Conservation (phyloP, 2,329 filamentous ascomycete genomes). For the Bretziella fagacearum region DNA sequence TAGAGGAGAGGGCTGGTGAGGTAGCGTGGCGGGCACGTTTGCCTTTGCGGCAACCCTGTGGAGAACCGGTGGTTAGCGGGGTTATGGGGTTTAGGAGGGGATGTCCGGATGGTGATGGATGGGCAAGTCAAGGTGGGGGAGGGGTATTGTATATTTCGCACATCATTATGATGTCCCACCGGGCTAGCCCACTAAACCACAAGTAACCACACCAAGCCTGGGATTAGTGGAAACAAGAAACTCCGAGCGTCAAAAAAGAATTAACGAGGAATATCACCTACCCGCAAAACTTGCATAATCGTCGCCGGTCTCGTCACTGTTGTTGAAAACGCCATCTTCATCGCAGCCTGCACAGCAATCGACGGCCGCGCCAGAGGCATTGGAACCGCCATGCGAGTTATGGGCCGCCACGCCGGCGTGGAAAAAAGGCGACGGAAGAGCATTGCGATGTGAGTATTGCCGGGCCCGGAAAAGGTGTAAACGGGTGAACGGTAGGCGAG, state of each 20-base stretch:
- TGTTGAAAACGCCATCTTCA: constrained; percentile 32
- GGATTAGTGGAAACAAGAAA: too few relatives aligned
- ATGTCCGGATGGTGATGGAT: too few relatives aligned
- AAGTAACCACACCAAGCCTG: too few relatives aligned
- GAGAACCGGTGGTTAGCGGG: not conserved
- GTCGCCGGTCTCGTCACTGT: constrained; percentile 43
- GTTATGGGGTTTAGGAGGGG: too few relatives aligned
- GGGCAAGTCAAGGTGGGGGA: too few relatives aligned
- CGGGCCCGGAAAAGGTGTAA: not conserved
- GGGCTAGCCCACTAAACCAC: too few relatives aligned
- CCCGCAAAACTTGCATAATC: constrained; percentile 53
- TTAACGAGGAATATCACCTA: constrained; percentile 19
- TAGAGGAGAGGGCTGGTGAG: constrained; percentile 62
- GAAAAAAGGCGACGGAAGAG: constrained; percentile 12
- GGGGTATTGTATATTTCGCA: too few relatives aligned
- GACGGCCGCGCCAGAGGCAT: not conserved
- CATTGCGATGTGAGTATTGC: constrained; percentile 2
- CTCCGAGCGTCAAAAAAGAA: not conserved
- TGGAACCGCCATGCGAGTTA: constrained; percentile 16
- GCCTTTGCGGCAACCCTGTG: constrained; percentile 54
- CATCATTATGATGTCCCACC: not conserved
- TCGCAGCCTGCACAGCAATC: not conserved
- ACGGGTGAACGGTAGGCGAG: too few relatives aligned
- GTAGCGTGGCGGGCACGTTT: constrained; percentile 72
- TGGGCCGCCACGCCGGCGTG: constrained; percentile 10